These are phyloP conservation scores for Cryomyces antarcticus DNA, from an alignment of 495 filamentous ascomycete species.

Conservation along the genomic window DNA sequence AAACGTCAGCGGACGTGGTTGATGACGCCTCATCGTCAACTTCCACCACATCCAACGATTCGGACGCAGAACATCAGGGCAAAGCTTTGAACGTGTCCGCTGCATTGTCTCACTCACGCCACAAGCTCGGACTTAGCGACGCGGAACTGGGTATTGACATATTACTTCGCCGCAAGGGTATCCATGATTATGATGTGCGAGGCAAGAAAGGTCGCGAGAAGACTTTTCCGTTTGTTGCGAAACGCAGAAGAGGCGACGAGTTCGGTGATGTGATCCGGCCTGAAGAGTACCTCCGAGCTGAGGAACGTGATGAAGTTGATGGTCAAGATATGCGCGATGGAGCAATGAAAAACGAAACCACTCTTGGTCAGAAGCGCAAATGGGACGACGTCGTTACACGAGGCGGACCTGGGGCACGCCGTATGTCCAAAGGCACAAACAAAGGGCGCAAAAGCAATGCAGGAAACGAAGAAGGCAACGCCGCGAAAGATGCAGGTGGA, in stretches of 20 bases:
- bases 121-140: constrained; percentile 62
- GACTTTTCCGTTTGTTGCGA: constrained; percentile 74
- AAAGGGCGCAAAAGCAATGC: constrained; percentile 9
- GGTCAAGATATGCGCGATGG: constrained; percentile 30
- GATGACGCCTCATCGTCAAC: constrained; percentile 46
- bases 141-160: constrained; percentile 82
- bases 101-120: constrained; percentile 57
- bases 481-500: neutral
- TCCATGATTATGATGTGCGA: constrained; percentile 85
- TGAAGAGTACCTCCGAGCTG: constrained; percentile 83
- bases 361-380: constrained; percentile 79
- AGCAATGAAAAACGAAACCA: constrained; percentile 29
- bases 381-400: constrained; percentile 49
- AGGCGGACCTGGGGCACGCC: constrained; percentile 4
- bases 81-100: constrained; percentile 76
- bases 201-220: constrained; percentile 82
- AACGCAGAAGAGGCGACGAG: constrained; percentile 64
- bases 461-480: neutral
- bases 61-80: constrained; percentile 77
- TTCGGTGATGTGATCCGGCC: constrained; percentile 85
- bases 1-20: constrained; percentile 52
- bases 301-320: constrained; percentile 74
- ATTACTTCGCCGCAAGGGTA: constrained; percentile 64
- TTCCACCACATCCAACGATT: constrained; percentile 65
- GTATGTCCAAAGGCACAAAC: constrained; percentile 8